A percentile compares a stretch with the other conserved stretches of the same genome.
phyloP scores from a whole-genome alignment of 2,329 filamentous ascomycete genomes.

The Colletotrichum spinosum region DNA sequence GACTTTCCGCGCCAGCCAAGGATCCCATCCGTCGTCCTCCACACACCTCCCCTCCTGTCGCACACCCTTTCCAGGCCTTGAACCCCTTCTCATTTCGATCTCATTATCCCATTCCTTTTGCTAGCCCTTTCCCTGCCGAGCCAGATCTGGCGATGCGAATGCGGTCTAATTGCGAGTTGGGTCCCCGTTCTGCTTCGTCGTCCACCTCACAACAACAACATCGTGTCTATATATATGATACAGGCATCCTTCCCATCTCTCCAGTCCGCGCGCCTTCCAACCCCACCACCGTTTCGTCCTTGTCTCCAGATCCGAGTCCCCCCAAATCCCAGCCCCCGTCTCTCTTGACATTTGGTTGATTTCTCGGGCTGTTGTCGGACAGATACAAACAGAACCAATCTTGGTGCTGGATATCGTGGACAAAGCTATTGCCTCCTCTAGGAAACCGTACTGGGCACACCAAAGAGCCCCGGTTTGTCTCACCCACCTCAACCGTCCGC shows the following conservation, averaged over 20 bases:
- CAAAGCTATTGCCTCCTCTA: slow-evolving; percentile 25
- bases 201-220: slow-evolving; percentile 26
- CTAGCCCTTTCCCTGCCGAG: slow-evolving; percentile 23
- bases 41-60: slow-evolving; percentile 26
- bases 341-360: slow-evolving; percentile 20
- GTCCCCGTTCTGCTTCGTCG: slow-evolving; percentile 29
- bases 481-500: slow-evolving; percentile 14
- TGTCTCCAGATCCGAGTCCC: background rate
- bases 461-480: slow-evolving; percentile 19
- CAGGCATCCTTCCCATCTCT: slow-evolving; percentile 24
- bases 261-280: slow-evolving; percentile 22
- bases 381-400: slow-evolving; percentile 3
- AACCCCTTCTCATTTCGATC: slow-evolving; percentile 32
- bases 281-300: slow-evolving; percentile 14
- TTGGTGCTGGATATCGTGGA: slow-evolving; percentile 9
- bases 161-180: slow-evolving; percentile 21
- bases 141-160: slow-evolving; percentile 36
- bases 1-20: slow-evolving; percentile 33
- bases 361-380: slow-evolving; percentile 6
- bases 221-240: slow-evolving; percentile 36
- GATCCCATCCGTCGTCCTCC: slow-evolving; percentile 22
- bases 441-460: slow-evolving; percentile 4
- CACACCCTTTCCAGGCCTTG: slow-evolving; percentile 30
- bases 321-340: background rate
- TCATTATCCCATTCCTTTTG: slow-evolving; percentile 35